Evolutionary conservation across 116 monocot species (phyloP), one percentile per base, ranked within the genome.

Genomic region (Posidonia oceanica): DNA sequence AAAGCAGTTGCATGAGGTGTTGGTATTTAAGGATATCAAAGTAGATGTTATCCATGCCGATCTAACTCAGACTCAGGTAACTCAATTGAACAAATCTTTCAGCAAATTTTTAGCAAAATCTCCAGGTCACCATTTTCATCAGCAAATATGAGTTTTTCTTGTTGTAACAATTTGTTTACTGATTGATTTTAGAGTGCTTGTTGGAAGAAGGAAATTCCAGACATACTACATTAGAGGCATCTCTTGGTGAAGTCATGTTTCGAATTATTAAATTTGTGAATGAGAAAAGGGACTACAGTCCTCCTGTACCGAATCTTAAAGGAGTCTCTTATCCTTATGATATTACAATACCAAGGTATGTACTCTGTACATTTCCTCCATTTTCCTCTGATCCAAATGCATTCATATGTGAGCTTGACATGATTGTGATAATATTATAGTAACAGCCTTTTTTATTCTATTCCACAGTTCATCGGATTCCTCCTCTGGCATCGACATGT

Each of bases 11-110:
- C 89, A 87, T 73, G 83, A 83, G 73, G 97, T 89, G 75, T 70
- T 97, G 77, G 83, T 80, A 39, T 92, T 91, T 82, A 92, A 97
- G 63, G 78, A 97, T 65, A 76, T 92, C 78, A 92, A 87, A 72
- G 97, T 79, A 69, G 97, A 92, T 78, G 85, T 92, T 51, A 89
- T 97, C 72, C 97, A 92, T 81, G 89, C 92, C 15, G 92, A 97
- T 80, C 80, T n/a, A n/a, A n/a, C n/a, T n/a, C n/a, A n/a, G n/a
- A 71, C 72, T 69, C 80, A 92, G 97, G 97, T 95, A 74, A 39
- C 55, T 70, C 1, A 15, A 16, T 64, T 39, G 39, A 18, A 40
- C 17, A 58, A 58, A 58, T 3, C 38, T 39, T 14, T 37, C 37
- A 39, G 40, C 37, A 39, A 40, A 39, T 39, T 6, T 1, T 39